Percentiles rank a stretch among this genome's conserved stretches.
Conservation (phyloP, 78 protist species). For the Neovahlkampfia damariscottae region DNA sequence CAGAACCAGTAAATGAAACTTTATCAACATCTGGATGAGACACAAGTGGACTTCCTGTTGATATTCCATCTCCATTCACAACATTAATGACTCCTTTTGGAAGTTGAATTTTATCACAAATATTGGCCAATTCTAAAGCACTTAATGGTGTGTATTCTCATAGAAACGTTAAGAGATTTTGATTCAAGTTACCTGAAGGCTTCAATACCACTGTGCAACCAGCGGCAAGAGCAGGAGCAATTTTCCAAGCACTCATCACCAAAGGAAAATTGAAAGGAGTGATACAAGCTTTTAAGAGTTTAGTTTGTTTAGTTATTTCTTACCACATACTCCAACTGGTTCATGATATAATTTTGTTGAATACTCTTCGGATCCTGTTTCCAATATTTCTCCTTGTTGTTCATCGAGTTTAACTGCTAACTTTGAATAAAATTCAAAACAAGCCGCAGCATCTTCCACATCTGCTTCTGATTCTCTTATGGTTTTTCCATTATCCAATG, state of each 20-base stretch:
- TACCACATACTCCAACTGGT: too few species aligned
- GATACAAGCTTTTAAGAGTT: constrained; percentile 38
- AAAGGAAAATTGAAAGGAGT: constrained; percentile 50
- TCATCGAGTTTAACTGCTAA: constrained; percentile 48
- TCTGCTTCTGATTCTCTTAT: constrained; percentile 29
- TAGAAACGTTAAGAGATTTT: background rate
- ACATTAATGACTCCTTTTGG: constrained; percentile 81
- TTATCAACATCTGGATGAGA: constrained; percentile 57
- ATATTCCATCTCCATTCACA: constrained; percentile 39
- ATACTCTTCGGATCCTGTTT: constrained; percentile 1
- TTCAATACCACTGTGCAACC: constrained; percentile 78
- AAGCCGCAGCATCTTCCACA: constrained; percentile 3
- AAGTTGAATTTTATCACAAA: constrained; percentile 64
- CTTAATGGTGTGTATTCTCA: constrained; percentile 70
- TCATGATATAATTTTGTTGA: constrained; percentile 31
- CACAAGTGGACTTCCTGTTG: constrained; percentile 45
- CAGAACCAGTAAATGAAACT: constrained; percentile 75
- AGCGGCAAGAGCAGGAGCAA: constrained; percentile 74
- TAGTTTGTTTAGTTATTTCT: constrained; percentile 32
- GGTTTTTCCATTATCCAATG: constrained; percentile 52
- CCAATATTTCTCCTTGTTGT: constrained; percentile 17
- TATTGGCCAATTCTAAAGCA: constrained; percentile 51
- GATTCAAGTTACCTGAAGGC: constrained; percentile 29
- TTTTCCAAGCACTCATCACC: constrained; percentile 41
- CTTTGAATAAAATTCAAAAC: constrained; percentile 50